Percentiles rank a stretch among this genome's conserved stretches.
Conservation (phyloP, 1,284 basidiomycete genomes). For the Cryptococcus sp. region DNA sequence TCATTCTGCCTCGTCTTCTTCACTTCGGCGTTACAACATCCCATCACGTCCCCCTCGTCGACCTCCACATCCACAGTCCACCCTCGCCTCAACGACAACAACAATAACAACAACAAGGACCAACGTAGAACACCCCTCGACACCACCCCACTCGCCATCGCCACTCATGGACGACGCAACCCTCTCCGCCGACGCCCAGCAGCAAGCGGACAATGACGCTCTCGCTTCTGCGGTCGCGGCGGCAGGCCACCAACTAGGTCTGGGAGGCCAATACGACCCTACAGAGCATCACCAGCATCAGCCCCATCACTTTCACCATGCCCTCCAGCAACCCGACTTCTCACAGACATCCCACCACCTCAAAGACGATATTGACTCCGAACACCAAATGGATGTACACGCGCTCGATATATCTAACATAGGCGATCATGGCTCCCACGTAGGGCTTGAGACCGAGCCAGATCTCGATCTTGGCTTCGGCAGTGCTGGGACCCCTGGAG, state of each 20-base stretch:
- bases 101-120: neutral
- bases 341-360: conserved; percentile 24
- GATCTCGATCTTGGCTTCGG: conserved; percentile 34
- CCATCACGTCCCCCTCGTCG: no score
- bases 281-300: conserved; percentile 12
- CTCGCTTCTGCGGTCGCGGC: conserved; percentile 43
- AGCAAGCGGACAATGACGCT: conserved; percentile 42
- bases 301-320: conserved; percentile 36
- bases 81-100: conserved; percentile 1
- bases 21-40: neutral
- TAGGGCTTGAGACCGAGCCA: conserved; percentile 18
- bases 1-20: neutral
- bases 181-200: conserved; percentile 26
- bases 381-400: conserved; percentile 22
- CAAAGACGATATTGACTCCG: conserved; percentile 9
- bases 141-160: conserved; percentile 3
- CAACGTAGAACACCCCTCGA: neutral
- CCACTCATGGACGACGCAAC: conserved; percentile 32
- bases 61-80: conserved; percentile 2
- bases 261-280: conserved; percentile 14
- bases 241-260: conserved; percentile 36
- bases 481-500: neutral
- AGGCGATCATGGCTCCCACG: conserved; percentile 6
- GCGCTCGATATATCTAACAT: conserved; percentile 30
- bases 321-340: conserved; percentile 47